Conservation (phyloP, 1,139 yeast species). For the Kluyveromyces sp. region DNA sequence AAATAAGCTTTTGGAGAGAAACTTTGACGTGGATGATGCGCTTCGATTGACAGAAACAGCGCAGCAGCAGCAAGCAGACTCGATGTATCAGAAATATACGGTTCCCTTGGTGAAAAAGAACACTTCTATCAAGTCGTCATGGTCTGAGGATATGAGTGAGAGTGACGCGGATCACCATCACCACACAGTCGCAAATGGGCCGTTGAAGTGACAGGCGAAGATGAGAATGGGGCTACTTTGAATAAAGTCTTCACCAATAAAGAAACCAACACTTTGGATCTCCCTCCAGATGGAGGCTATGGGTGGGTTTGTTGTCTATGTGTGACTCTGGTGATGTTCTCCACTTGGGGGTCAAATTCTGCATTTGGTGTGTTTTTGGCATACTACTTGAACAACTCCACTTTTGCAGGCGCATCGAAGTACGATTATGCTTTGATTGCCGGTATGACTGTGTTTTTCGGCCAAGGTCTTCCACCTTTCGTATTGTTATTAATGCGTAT, state of each 20-base stretch:
- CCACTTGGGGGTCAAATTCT: slow-evolving; percentile 73
- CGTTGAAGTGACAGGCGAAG: slow-evolving; percentile 4
- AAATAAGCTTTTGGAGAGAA: slow-evolving; percentile 16
- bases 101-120: slow-evolving; percentile 8
- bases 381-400: slow-evolving; percentile 41
- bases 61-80: slow-evolving; percentile 1
- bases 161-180: slow-evolving; percentile 9
- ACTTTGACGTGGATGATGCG: slow-evolving; percentile 28
- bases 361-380: slow-evolving; percentile 62
- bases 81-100: not conserved
- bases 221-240: slow-evolving; percentile 15
- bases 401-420: slow-evolving; percentile 50
- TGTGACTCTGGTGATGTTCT: slow-evolving; percentile 44
- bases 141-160: slow-evolving; percentile 3
- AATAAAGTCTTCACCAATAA: slow-evolving; percentile 31
- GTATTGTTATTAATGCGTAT: slow-evolving; percentile 34
- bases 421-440: slow-evolving; percentile 65
- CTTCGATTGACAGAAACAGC: slow-evolving; percentile 15
- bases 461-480: slow-evolving; percentile 53
- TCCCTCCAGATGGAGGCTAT: slow-evolving; percentile 60
- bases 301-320: slow-evolving; percentile 64
- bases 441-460: slow-evolving; percentile 52
- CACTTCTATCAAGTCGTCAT: slow-evolving; percentile 10
- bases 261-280: slow-evolving; percentile 30
- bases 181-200: not conserved